These are phyloP conservation scores for Rhizopus stolonifer DNA, from an alignment of 371 early-diverging fungal species.

Conservation along the genomic window DNA sequence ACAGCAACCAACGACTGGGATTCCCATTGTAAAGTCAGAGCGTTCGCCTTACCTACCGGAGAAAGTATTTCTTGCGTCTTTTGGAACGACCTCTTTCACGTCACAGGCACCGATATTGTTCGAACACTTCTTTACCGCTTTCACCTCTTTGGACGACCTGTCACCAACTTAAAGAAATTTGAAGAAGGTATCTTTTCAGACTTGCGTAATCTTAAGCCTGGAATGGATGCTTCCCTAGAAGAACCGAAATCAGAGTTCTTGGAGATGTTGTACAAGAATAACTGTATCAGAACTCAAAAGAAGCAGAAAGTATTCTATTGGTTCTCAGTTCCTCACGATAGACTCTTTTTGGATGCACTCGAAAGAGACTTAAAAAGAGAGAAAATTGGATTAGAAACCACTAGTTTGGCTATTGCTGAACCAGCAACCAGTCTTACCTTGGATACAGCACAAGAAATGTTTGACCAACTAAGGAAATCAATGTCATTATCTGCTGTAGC, in stretches of 20 bases:
- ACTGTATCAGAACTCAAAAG: constrained; percentile 99
- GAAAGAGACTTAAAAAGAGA: constrained; percentile 98
- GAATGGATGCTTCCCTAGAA: constrained; percentile 95
- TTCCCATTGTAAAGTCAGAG: constrained; percentile 50
- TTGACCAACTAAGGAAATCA: constrained; percentile 53
- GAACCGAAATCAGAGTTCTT: constrained; percentile 96
- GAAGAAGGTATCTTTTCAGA: constrained; percentile 99
- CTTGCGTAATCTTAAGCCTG: constrained; percentile 96
- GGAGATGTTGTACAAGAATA: constrained; percentile 96
- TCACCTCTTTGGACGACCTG: constrained; percentile 86
- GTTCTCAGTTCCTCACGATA: constrained; percentile 97
- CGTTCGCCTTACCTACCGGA: constrained; percentile 78
- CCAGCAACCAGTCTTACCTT: constrained; percentile 60
- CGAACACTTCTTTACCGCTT: constrained; percentile 93
- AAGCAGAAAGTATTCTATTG: constrained; percentile 99
- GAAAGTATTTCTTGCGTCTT: constrained; percentile 90
- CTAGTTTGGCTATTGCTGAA: constrained; percentile 65
- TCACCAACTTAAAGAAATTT: constrained; percentile 95
- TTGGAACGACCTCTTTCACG: constrained; percentile 90
- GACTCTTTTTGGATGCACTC: constrained; percentile 95
- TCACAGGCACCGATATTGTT: constrained; percentile 99
- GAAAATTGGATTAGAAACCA: constrained; percentile 76
- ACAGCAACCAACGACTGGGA: constrained; percentile 65
- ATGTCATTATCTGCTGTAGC: constrained; percentile 39
- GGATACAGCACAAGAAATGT: constrained; percentile 58